Evolutionary conservation across 2,329 filamentous ascomycete species (phyloP).

Genomic region (Dactylellina haptotyla): DNA sequence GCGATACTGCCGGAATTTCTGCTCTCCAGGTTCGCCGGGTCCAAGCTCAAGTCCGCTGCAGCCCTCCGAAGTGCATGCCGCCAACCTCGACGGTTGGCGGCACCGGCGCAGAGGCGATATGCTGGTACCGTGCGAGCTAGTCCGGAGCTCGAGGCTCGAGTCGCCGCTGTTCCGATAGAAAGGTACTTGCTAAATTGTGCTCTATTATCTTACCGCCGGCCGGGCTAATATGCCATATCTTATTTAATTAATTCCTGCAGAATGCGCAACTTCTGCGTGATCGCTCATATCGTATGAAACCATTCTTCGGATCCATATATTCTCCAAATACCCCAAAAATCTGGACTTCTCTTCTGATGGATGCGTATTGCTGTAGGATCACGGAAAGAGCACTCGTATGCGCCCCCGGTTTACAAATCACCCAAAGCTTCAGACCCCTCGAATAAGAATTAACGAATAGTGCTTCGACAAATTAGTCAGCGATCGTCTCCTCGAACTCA

Average conservation of each 20-base stretch:
- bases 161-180: conserved; percentile 79
- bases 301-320: conserved; percentile 4
- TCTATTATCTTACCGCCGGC: not conserved
- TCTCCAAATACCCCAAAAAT: not conserved
- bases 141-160: conserved; percentile 69
- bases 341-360: conserved; percentile 35
- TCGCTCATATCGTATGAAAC: conserved; percentile 78
- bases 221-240: not conserved
- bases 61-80: conserved; percentile 10
- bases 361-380: conserved; percentile 67
- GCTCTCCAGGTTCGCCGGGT: conserved; percentile 25
- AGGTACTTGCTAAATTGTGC: conserved; percentile 66
- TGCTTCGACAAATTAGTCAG: conserved; percentile 66
- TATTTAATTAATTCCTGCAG: conserved; percentile 11
- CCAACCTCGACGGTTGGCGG: conserved; percentile 20
- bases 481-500: conserved; percentile 90
- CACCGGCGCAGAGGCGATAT: conserved; percentile 30
- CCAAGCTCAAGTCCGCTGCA: conserved; percentile 1
- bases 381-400: conserved; percentile 87
- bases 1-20: conserved; percentile 39
- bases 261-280: conserved; percentile 94
- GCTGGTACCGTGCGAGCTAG: conserved; percentile 35
- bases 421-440: too few species aligned
- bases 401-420: too few species aligned
- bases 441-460: conserved; percentile 3